Percentiles rank a stretch among this genome's conserved stretches.
These are phyloP conservation scores for Flaveria floridana DNA, from an alignment of 140 eudicot species.

Conservation along the genomic window DNA sequence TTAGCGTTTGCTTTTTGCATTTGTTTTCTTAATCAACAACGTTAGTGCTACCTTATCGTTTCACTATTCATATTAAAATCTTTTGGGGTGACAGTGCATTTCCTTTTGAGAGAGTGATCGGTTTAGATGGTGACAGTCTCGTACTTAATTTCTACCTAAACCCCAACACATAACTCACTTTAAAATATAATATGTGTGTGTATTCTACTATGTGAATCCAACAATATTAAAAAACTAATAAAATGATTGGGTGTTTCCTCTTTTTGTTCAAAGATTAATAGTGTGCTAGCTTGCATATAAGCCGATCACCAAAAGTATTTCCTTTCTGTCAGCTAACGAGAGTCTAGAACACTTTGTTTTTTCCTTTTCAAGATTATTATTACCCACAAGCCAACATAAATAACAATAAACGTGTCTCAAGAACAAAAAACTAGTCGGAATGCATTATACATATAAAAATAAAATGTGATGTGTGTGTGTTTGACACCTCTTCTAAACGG, in stretches of 20 bases:
- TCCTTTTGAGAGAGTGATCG: constrained; percentile 8
- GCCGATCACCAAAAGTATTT: not conserved
- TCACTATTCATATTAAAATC: constrained; percentile 20
- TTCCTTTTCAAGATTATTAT: too few species aligned
- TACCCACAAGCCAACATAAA: too few species aligned
- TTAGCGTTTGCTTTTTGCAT: constrained; percentile 13
- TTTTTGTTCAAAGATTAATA: not conserved
- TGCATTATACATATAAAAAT: too few species aligned
- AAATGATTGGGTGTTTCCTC: not conserved
- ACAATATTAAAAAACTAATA: not conserved
- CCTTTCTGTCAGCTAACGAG: not conserved
- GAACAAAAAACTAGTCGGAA: too few species aligned
- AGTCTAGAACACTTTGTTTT: not conserved
- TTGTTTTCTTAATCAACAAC: constrained; percentile 9
- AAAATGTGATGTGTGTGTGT: too few species aligned
- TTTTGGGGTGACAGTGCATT: constrained; percentile 11
- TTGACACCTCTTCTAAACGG: too few species aligned
- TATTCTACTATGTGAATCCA: not conserved
- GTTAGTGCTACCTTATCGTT: constrained; percentile 33
- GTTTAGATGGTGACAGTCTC: not conserved
- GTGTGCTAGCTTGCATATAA: not conserved
- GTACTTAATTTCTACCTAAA: too few species aligned
- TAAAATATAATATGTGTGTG: not conserved
- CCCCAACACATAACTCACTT: not conserved
- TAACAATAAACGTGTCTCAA: too few species aligned